phyloP scores from a whole-genome alignment of 306 rosid species.

The Medicago ruthenica region DNA sequence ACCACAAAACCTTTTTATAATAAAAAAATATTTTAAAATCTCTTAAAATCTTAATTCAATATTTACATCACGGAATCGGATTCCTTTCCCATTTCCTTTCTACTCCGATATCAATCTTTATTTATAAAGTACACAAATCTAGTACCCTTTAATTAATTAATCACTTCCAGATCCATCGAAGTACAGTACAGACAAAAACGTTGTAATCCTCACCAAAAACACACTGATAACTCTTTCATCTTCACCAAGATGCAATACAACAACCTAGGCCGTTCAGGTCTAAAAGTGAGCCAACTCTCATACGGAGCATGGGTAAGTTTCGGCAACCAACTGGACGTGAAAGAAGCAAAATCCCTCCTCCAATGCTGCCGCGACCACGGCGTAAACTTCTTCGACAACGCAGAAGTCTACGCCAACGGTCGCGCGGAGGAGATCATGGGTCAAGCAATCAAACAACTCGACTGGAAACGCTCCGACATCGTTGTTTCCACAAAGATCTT shows the following conservation, averaged over 20 bases:
- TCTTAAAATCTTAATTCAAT: too few species aligned
- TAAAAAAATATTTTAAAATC: too few species aligned
- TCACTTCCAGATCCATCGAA: background rate
- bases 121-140: background rate
- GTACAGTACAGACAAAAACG: background rate
- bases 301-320: conserved; percentile 97
- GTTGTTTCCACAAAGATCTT: conserved; percentile 97
- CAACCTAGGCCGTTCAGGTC: conserved; percentile 83
- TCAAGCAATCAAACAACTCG: conserved; percentile 85
- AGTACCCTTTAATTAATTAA: background rate
- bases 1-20: too few species aligned
- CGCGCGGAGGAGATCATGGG: conserved; percentile 99
- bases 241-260: conserved; percentile 74
- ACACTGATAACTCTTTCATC: background rate
- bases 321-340: conserved; percentile 97
- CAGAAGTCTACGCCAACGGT: conserved; percentile 96
- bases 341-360: conserved; percentile 87
- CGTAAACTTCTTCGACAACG: conserved; percentile 99
- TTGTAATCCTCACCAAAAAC: background rate
- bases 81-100: background rate
- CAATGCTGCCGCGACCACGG: conserved; percentile 94
- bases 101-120: too few species aligned
- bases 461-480: conserved; percentile 93
- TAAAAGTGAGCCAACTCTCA: conserved; percentile 90
- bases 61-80: background rate